A percentile compares a stretch with the other conserved stretches of the same genome.
Conservation (phyloP, 768 basidiomycete genomes). For the Amyloporia xantha region DNA sequence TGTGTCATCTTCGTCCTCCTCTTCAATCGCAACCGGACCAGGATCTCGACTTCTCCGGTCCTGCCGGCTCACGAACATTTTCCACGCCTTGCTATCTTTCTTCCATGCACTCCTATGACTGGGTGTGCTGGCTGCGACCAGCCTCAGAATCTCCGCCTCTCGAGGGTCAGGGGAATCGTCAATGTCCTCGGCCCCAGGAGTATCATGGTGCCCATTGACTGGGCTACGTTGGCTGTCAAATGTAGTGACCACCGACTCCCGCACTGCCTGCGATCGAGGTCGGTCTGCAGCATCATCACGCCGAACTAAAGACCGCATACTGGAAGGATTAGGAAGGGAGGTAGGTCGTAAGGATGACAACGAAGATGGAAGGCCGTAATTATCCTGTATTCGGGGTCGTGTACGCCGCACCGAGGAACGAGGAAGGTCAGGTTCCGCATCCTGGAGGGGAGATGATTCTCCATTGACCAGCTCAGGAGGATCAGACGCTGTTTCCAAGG, state of each 20-base stretch:
- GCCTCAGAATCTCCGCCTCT: constrained; percentile 48
- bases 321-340: constrained; percentile 65
- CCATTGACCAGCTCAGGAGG: neutral
- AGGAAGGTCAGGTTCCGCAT: constrained; percentile 17
- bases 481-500: constrained; percentile 16
- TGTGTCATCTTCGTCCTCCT: constrained; percentile 22
- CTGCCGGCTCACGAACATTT: constrained; percentile 42
- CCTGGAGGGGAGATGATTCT: constrained; percentile 1
- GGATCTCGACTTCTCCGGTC: constrained; percentile 11
- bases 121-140: constrained; percentile 64
- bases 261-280: constrained; percentile 11
- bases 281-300: constrained; percentile 11
- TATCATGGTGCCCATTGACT: constrained; percentile 2
- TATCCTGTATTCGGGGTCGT: constrained; percentile 20
- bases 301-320: constrained; percentile 32
- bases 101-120: constrained; percentile 71
- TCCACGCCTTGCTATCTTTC: constrained; percentile 58
- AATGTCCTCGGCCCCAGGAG: constrained; percentile 8
- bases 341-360: constrained; percentile 55
- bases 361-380: constrained; percentile 45
- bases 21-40: constrained; percentile 20
- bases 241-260: constrained; percentile 12
- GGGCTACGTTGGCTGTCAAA: constrained; percentile 11
- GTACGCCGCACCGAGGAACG: constrained; percentile 17
- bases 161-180: constrained; percentile 29